Evolutionary conservation across 495 filamentous ascomycete genomes (phyloP), one percentile per base, ranked within the genome.

Genomic region (Trichocladium uniseriatum): DNA sequence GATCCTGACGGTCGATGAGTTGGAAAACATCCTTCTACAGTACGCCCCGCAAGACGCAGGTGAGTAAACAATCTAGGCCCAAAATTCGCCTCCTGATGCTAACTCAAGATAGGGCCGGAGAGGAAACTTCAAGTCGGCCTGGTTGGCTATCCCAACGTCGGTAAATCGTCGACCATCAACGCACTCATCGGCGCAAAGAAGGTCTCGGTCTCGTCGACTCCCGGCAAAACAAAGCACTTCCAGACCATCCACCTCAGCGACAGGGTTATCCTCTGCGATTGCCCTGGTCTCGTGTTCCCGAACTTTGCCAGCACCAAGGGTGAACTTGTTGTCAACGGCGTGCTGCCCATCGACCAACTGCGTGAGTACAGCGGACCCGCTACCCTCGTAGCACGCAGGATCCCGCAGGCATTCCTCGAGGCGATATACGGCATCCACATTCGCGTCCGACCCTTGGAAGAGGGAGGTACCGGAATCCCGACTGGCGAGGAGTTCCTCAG

Each of bases 191-290:
- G 94, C 43, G 84, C 94, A 46, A 97, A 95, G 76, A 97, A 97
- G 69, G 94, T 99, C 5, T 96, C 91, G 2, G 94, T 99, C 35
- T 97, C 94, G 34, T 82, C 91, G 22, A 99, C 94, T 2, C 94
- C 94, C 6, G 94, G 94, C 49, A 99, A 97, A 68, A 99, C 94
- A 9, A 99, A 99, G 71, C 94, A 99, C 60, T 99, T 99, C 72
- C 94, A 99, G 65, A 99, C 94, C 15, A 89, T 99, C 54, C 91
- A 95, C 64, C 77, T 97, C 40, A 89, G 85, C 53, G 83, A 89
- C 14, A 77, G 81, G 52, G 86, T 97, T 54, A 79, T 96, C 55
- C 77, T 99, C 18, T 97, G 94, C 70, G 94, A 99, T 81, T 99
- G 94, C 59, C 94, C 94, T 24, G 94, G 94, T 79, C 81, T 99